phyloP scores from a whole-genome alignment of 441 rosid species.

The Francoa sonchifolia region DNA sequence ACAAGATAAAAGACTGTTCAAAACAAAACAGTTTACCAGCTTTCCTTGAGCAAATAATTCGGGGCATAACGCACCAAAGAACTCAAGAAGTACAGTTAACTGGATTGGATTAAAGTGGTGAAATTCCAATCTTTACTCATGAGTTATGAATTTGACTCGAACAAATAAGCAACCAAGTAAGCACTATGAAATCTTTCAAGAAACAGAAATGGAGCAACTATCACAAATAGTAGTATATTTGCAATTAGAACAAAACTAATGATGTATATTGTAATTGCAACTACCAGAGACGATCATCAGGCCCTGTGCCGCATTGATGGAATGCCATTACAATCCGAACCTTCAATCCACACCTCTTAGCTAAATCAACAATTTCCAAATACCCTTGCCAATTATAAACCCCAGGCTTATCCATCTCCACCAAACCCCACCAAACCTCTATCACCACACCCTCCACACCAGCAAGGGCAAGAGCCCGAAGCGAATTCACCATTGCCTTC shows the following conservation, averaged over 20 bases:
- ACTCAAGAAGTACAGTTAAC: no score
- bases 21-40: no score
- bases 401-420: conserved; percentile 76
- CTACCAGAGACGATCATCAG: conserved; percentile 28
- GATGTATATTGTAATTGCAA: not conserved
- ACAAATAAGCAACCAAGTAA: no score
- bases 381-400: conserved; percentile 55
- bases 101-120: no score
- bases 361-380: conserved; percentile 28
- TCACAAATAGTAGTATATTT: no score
- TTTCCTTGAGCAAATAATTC: no score
- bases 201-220: not conserved
- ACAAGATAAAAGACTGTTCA: no score
- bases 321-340: conserved; percentile 30
- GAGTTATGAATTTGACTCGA: no score
- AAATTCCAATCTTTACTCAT: no score
- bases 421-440: conserved; percentile 99
- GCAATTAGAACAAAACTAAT: not conserved
- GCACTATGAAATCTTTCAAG: no score
- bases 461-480: conserved; percentile 24
- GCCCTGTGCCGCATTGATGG: conserved; percentile 31
- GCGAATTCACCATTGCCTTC: conserved; percentile 23
- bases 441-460: conserved; percentile 76
- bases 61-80: no score
- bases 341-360: conserved; percentile 27